Conservation (phyloP, 139 green algal genomes). For the Eudorina sp. region DNA sequence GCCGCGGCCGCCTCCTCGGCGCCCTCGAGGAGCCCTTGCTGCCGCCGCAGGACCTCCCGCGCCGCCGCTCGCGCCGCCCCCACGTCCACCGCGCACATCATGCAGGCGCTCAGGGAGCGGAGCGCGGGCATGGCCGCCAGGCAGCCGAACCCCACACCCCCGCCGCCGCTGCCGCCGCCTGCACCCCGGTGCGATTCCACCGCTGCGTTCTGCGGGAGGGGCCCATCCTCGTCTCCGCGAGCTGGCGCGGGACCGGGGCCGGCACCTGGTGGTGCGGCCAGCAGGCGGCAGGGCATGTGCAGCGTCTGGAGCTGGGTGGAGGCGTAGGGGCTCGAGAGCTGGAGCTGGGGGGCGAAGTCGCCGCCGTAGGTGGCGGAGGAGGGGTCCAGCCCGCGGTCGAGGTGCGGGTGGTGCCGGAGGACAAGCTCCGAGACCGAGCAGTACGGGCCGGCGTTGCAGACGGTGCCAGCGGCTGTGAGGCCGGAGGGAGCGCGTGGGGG, state of each 20-base stretch:
- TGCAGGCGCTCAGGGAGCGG: neutral
- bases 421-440: neutral
- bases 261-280: too few relatives aligned
- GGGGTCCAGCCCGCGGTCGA: slow-evolving; percentile 10
- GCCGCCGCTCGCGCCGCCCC: neutral
- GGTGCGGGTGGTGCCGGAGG: slow-evolving; percentile 23
- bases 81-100: neutral
- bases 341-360: neutral
- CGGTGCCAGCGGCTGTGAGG: neutral
- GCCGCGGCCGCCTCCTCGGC: neutral
- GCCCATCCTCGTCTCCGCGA: too few relatives aligned
- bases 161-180: neutral
- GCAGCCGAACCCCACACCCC: neutral
- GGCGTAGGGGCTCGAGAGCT: neutral
- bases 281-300: slow-evolving; percentile 19
- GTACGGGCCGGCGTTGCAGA: neutral
- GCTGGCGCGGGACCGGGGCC: too few relatives aligned
- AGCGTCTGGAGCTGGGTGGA: slow-evolving; percentile 3
- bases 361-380: slow-evolving; percentile 1
- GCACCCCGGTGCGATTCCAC: too few relatives aligned
- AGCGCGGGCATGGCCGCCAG: slow-evolving; percentile 5
- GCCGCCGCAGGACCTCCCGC: neutral
- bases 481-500: too few relatives aligned
- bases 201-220: too few relatives aligned
- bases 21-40: neutral